These are phyloP conservation scores for Elaphomyces granulatus DNA, from an alignment of 495 filamentous ascomycete species.

Conservation along the genomic window DNA sequence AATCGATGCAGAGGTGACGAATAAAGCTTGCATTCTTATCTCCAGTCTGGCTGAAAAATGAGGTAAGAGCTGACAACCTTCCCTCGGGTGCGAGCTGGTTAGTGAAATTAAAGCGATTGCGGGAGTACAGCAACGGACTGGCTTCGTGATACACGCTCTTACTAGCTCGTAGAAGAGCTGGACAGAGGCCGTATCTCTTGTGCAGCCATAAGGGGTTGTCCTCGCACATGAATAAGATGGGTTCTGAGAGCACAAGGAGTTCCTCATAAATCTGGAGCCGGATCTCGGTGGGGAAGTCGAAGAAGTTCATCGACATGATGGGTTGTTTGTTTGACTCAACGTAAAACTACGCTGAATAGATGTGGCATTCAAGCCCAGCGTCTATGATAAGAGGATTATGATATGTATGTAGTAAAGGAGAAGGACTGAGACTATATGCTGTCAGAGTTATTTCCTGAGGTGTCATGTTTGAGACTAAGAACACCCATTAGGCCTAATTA, in stretches of 20 bases:
- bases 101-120: slow-evolving; percentile 18
- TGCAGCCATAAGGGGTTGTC: slow-evolving; percentile 6
- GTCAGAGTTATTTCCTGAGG: too few species aligned
- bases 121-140: slow-evolving; percentile 19
- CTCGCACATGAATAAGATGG: slow-evolving; percentile 10
- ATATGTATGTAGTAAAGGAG: too few species aligned
- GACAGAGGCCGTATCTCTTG: slow-evolving; percentile 10
- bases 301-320: slow-evolving; percentile 9
- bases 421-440: too few species aligned
- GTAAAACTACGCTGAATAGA: too few species aligned
- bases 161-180: slow-evolving; percentile 21
- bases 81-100: too few species aligned
- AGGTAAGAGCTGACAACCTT: slow-evolving; percentile 6
- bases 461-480: too few species aligned
- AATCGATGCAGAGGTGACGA: slow-evolving; percentile 10
- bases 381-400: too few species aligned
- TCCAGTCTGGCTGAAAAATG: slow-evolving; percentile 11
- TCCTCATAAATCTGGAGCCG: slow-evolving; percentile 12
- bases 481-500: too few species aligned
- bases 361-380: too few species aligned
- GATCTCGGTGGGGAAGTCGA: slow-evolving; percentile 10
- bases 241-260: slow-evolving; percentile 12
- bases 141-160: slow-evolving; percentile 23
- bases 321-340: too few species aligned
- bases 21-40: slow-evolving; percentile 9